Conservation (phyloP, 208 protist genomes). For the Borovskyia barvae region DNA sequence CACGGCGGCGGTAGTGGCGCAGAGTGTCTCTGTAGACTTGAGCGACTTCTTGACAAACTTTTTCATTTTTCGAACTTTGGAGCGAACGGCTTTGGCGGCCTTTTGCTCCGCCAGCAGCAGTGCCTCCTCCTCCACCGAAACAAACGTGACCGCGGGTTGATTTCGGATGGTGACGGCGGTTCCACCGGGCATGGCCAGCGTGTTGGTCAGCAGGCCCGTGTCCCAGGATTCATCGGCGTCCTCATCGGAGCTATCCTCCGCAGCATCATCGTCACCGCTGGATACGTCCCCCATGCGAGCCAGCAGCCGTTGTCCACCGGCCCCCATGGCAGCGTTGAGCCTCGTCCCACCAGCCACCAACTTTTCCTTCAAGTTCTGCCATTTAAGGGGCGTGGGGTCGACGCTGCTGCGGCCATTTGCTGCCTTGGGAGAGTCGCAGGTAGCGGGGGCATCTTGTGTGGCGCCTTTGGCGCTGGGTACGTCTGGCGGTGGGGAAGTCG, state of each 20-base stretch:
- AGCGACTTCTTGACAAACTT: constrained; percentile 27
- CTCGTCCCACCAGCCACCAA: constrained; percentile 7
- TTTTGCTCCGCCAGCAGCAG: constrained; percentile 28
- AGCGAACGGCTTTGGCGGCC: constrained; percentile 21
- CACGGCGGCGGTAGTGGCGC: constrained; percentile 11
- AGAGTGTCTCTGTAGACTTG: constrained; percentile 17
- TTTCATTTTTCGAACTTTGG: constrained; percentile 31
- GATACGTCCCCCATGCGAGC: constrained; percentile 4
- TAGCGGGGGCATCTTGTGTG: no score
- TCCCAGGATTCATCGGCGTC: constrained; percentile 22
- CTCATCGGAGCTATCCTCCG: constrained; percentile 27
- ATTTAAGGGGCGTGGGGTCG: no score
- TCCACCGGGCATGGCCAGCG: constrained; percentile 11
- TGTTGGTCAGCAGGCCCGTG: not conserved
- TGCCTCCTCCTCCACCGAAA: constrained; percentile 34
- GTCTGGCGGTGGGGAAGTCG: no score
- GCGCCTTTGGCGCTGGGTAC: no score
- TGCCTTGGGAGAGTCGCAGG: no score
- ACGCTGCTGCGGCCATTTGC: no score
- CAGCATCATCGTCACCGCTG: constrained; percentile 28
- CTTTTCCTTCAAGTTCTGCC: constrained; percentile 15
- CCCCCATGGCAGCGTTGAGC: constrained; percentile 13
- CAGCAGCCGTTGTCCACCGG: constrained; percentile 1
- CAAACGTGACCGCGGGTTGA: constrained; percentile 23
- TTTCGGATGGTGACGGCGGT: constrained; percentile 37